Evolutionary conservation across 2,329 filamentous ascomycete genomes (phyloP), one percentile per base, ranked within the genome.

Genomic region (Knoxdaviesia capensis): DNA sequence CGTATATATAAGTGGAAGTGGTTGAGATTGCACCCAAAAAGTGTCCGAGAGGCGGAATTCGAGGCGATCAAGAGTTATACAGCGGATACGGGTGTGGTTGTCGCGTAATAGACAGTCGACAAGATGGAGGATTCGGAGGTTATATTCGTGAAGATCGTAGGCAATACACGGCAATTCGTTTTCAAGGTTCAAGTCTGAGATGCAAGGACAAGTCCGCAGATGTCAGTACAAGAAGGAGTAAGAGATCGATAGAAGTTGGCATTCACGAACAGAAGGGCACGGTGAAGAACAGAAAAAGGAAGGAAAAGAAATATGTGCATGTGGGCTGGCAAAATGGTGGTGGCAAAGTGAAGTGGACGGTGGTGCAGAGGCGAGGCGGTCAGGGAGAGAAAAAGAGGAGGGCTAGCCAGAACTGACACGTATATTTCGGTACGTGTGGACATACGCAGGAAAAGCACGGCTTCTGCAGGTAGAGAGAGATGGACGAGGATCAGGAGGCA

Each of bases 401-500:
- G 43, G 44, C 42, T 36, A 41, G 40, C 36, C 34, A 43, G 34
- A 36, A 9, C 29, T 29, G 42, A 42, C 43, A 43, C 46, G 47
- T 43, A 33, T 34, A 45, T 38, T 2, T 20, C 2, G 20, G 20
- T 20, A 3, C 20, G 3, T 20, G 20, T 3, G 20, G 2, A 20
- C 20, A 20, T 20, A 20, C 20, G 20, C 20, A 2, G 20, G 20
- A 20, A 20, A 20, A 20, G 20, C 20, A 20, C 20, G 20, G 20
- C 20, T 20, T 20, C 20, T 20, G 20, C 20, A 20, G 20, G 20
- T 20, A 20, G 20, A 20, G 45, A 42, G 45, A 47, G 48, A 49
- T 45, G 48, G 20, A 20, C 20, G 20, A 20, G 20, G 45, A 50
- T 47, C 52, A 50, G 47, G 50, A 34, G 11, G 36, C 31, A 38